phyloP scores from a whole-genome alignment of 352 stramenopile genomes.

The Thalassiosira oceanica region DNA sequence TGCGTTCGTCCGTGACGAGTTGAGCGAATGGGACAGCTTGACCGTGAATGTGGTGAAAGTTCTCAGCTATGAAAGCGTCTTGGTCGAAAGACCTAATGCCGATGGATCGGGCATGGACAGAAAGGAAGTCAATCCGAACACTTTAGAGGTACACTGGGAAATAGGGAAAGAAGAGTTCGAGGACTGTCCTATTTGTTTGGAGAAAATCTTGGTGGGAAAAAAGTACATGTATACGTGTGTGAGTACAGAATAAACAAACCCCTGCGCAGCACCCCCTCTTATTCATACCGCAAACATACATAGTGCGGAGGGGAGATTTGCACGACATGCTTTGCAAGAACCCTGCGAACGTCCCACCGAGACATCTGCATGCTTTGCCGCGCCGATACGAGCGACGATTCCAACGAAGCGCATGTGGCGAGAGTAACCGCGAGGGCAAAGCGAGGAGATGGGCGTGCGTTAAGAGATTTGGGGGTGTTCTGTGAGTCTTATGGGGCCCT shows the following conservation, averaged over 20 bases:
- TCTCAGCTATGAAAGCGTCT: too few relatives aligned
- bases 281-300: background rate
- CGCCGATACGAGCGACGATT: background rate
- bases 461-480: background rate
- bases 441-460: background rate
- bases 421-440: background rate
- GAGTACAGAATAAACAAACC: too few relatives aligned
- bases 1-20: too few relatives aligned
- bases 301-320: background rate
- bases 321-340: background rate
- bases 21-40: too few relatives aligned
- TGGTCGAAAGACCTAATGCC: too few relatives aligned
- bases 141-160: too few relatives aligned
- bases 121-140: too few relatives aligned
- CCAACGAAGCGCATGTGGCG: background rate
- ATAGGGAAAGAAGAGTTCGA: conserved; percentile 1
- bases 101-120: too few relatives aligned
- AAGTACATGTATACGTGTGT: too few relatives aligned
- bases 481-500: too few relatives aligned
- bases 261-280: background rate
- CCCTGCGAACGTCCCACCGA: background rate
- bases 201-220: background rate
- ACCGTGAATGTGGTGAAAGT: too few relatives aligned
- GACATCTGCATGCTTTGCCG: background rate
- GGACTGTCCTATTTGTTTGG: background rate